phyloP scores from a whole-genome alignment of 345 rosid species.

The Conringia planisiliqua region DNA sequence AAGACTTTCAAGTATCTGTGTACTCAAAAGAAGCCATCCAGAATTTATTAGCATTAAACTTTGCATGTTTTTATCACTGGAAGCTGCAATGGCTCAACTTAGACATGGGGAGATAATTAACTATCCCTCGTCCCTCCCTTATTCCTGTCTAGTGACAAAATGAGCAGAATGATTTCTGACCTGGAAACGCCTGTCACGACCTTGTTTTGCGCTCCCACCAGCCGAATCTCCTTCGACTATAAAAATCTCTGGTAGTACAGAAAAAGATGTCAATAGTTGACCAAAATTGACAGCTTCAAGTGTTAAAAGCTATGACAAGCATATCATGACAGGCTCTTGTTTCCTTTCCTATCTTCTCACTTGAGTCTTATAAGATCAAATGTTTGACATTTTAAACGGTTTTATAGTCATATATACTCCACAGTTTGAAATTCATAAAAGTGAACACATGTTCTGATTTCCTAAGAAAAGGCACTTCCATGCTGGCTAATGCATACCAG shows the following conservation, averaged over 20 bases:
- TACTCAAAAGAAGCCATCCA: not conserved
- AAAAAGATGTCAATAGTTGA: not conserved
- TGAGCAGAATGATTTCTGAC: slow-evolving; percentile 29
- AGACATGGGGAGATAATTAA: not conserved
- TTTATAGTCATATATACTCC: not conserved
- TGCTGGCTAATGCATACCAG: slow-evolving; percentile 50
- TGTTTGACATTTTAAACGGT: not conserved
- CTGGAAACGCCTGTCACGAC: slow-evolving; percentile 98
- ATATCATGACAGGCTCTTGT: not conserved
- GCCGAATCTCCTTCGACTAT: slow-evolving; percentile 99
- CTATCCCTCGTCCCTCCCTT: not conserved
- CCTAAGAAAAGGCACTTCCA: slow-evolving; percentile 68
- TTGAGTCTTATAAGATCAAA: not conserved
- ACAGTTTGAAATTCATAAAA: not conserved
- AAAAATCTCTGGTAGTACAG: slow-evolving; percentile 62
- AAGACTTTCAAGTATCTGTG: not conserved
- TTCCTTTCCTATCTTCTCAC: not conserved
- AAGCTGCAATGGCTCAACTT: not conserved
- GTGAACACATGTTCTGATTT: slow-evolving; percentile 66
- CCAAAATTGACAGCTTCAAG: not conserved
- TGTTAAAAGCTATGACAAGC: not conserved
- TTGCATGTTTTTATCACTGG: not conserved
- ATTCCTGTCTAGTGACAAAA: not conserved
- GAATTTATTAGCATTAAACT: not conserved
- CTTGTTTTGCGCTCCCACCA: slow-evolving; percentile 99